These are phyloP conservation scores for Ziziphus jujuba DNA, from an alignment of 306 rosid species.

Conservation along the genomic window DNA sequence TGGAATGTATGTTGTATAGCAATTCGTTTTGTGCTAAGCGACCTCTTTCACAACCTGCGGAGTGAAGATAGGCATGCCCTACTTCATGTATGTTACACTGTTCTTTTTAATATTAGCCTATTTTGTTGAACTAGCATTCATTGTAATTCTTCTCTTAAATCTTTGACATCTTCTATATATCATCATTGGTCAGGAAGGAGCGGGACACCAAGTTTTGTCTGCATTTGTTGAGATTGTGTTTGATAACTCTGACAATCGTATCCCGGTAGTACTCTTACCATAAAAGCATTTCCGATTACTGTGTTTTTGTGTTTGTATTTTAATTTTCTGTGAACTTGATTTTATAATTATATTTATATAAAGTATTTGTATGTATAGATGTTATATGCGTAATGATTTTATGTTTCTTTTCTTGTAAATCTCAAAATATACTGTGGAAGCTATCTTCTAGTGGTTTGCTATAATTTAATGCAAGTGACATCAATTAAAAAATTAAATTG, in stretches of 20 bases:
- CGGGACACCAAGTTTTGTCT: conserved; percentile 85
- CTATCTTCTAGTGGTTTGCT: no score
- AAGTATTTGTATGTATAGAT: no score
- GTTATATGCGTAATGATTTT: no score
- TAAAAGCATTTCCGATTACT: neutral
- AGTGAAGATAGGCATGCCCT: conserved; percentile 82
- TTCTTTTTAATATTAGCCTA: conserved; percentile 2
- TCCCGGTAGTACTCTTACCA: conserved; percentile 61
- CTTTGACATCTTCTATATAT: conserved; percentile 9
- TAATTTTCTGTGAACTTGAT: neutral
- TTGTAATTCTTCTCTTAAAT: conserved; percentile 4
- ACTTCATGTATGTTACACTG: conserved; percentile 74
- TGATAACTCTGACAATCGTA: conserved; percentile 91
- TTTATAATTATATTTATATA: no score
- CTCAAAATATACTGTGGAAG: no score
- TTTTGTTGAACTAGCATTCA: conserved; percentile 3
- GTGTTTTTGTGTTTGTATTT: no score
- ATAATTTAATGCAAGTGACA: no score
- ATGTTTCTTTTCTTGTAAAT: no score
- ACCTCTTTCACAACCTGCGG: conserved; percentile 83
- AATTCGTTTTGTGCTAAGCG: conserved; percentile 91
- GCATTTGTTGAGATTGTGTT: conserved; percentile 99
- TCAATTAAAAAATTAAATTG: no score
- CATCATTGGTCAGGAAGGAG: conserved; percentile 74
- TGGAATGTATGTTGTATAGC: conserved; percentile 48